A percentile compares a stretch with the other conserved stretches of the same genome.
Conservation (phyloP, 371 early-diverging fungal genomes). For the Mucor circinelloides region DNA sequence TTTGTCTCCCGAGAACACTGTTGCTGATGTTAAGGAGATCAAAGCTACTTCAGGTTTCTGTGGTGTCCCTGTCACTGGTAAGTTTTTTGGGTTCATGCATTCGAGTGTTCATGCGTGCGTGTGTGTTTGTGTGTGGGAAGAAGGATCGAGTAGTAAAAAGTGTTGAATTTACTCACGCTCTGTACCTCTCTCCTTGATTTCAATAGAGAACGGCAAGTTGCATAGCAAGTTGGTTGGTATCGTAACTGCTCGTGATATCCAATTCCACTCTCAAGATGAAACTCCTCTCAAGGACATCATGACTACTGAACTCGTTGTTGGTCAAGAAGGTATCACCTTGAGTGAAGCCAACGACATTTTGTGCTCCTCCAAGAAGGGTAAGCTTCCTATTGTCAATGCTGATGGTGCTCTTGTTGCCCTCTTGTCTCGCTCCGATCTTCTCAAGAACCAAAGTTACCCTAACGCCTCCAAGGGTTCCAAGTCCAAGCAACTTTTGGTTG, state of each 20-base stretch:
- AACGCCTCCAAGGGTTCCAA: conserved; percentile 81
- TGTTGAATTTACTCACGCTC: background rate
- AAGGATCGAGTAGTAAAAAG: background rate
- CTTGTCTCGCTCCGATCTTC: conserved; percentile 90
- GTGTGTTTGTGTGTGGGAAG: background rate
- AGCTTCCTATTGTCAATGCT: conserved; percentile 92
- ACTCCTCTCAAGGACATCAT: conserved; percentile 76
- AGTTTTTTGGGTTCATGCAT: conserved; percentile 13
- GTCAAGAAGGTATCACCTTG: conserved; percentile 85
- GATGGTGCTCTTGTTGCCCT: conserved; percentile 87
- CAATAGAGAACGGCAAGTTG: conserved; percentile 78
- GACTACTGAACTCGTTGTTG: conserved; percentile 90
- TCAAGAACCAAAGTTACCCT: conserved; percentile 96
- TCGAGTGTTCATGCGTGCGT: background rate
- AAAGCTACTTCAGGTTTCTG: conserved; percentile 91
- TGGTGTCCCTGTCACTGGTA: conserved; percentile 95
- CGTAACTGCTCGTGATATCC: conserved; percentile 95
- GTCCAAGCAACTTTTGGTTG: conserved; percentile 91
- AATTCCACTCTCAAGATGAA: conserved; percentile 75
- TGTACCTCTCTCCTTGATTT: conserved; percentile 3
- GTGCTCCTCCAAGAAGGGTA: conserved; percentile 91
- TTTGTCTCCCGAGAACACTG: conserved; percentile 82
- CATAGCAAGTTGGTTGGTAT: conserved; percentile 93
- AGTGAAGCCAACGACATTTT: conserved; percentile 90
- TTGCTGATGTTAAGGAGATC: conserved; percentile 86